A percentile compares a stretch with the other conserved stretches of the same genome.
Evolutionary conservation across 2,329 filamentous ascomycete genomes (phyloP).

Genomic region (Exophiala aquamarina): DNA sequence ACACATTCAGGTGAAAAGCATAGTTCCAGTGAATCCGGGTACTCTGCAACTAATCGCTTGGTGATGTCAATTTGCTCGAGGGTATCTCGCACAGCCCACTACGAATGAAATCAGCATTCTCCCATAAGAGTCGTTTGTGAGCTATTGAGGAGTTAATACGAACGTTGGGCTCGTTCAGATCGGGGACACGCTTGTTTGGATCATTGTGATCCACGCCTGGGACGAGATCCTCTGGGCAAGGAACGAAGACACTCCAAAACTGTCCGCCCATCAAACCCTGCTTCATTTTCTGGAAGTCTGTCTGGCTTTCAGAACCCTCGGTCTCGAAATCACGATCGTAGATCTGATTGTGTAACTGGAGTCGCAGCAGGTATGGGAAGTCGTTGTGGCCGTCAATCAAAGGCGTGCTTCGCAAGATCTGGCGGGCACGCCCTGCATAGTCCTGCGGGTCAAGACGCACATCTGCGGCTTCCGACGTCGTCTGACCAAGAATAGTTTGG

Average conservation of each 20-base stretch:
- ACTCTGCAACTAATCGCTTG: conserved; percentile 27
- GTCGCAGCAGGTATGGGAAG: conserved; percentile 31
- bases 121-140: neutral
- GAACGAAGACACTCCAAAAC: conserved; percentile 35
- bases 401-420: conserved; percentile 3
- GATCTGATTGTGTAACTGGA: conserved; percentile 31
- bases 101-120: neutral
- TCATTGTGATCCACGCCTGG: conserved; percentile 7
- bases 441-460: neutral
- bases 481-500: no score
- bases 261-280: conserved; percentile 32
- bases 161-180: conserved; percentile 27
- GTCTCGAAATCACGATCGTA: conserved; percentile 25
- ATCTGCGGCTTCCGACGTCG: no score
- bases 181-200: conserved; percentile 4
- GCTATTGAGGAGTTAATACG: no score
- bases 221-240: conserved; percentile 20
- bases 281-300: conserved; percentile 30
- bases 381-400: conserved; percentile 38
- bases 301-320: conserved; percentile 27
- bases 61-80: conserved; percentile 32
- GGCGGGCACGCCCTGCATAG: neutral
- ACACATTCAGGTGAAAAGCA: conserved; percentile 27
- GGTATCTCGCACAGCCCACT: conserved; percentile 28
- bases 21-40: conserved; percentile 27